These are phyloP conservation scores for Cyberlindnera mississippiensis DNA, from an alignment of 805 yeast genomes.

Conservation along the genomic window DNA sequence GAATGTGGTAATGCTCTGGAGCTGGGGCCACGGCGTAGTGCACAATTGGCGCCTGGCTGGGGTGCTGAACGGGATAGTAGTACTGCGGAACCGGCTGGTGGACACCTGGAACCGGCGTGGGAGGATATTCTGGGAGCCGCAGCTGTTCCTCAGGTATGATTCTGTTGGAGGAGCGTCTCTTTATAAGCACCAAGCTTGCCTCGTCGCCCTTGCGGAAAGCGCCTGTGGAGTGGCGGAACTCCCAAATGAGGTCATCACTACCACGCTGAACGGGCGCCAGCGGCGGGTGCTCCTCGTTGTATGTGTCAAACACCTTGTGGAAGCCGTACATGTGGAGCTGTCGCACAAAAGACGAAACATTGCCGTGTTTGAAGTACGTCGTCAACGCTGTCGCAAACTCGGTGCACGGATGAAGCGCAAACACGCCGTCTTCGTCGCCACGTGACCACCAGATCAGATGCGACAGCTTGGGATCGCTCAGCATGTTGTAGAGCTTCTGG, in stretches of 20 bases:
- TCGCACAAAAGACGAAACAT: slow-evolving; percentile 88
- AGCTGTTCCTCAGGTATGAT: slow-evolving; percentile 17
- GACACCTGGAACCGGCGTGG: neutral
- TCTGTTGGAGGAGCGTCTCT: slow-evolving; percentile 45
- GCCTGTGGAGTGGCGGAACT: slow-evolving; percentile 73
- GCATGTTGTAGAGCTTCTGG: slow-evolving; percentile 59
- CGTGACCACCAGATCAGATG: slow-evolving; percentile 65
- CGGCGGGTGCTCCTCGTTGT: slow-evolving; percentile 13
- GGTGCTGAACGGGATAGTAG: slow-evolving; percentile 5
- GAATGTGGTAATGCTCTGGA: slow-evolving; percentile 1
- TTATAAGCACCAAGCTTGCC: slow-evolving; percentile 59
- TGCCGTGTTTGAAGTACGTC: slow-evolving; percentile 89
- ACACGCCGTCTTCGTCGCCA: slow-evolving; percentile 41
- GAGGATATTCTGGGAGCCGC: slow-evolving; percentile 10
- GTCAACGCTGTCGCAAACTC: slow-evolving; percentile 60
- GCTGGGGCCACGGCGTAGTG: slow-evolving; percentile 3
- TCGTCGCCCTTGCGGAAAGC: slow-evolving; percentile 70
- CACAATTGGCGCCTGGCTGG: neutral
- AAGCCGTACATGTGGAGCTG: slow-evolving; percentile 96
- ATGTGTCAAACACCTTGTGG: slow-evolving; percentile 57
- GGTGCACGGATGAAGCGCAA: slow-evolving; percentile 60
- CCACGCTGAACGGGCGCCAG: slow-evolving; percentile 6
- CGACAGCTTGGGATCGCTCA: slow-evolving; percentile 47
- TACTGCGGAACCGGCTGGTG: slow-evolving; percentile 5
- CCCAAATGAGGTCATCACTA: slow-evolving; percentile 51